Percentiles rank a stretch among this genome's conserved stretches.
These are phyloP conservation scores for Chrysophaeum taylorii DNA, from an alignment of 352 stramenopile genomes.

Conservation along the genomic window DNA sequence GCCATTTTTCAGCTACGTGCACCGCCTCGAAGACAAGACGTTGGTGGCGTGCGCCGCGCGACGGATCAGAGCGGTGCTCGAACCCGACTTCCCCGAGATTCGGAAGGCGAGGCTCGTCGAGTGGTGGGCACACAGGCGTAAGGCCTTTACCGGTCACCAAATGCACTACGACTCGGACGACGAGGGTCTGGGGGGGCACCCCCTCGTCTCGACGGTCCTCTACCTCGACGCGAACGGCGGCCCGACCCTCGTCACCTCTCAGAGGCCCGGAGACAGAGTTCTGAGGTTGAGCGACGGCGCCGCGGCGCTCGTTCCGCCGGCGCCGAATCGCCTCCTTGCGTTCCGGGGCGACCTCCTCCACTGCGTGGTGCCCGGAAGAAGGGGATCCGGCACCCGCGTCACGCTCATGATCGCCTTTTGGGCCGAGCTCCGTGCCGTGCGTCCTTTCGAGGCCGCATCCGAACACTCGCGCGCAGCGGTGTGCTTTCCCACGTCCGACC, in stretches of 20 bases:
- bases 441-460: too few relatives aligned
- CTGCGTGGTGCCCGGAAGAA: conserved; percentile 30
- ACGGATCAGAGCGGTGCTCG: too few relatives aligned
- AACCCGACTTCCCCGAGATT: background rate
- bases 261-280: too few relatives aligned
- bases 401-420: conserved; percentile 8
- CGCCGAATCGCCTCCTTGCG: conserved; percentile 31
- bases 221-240: conserved; percentile 1
- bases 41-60: too few relatives aligned
- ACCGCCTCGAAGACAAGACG: too few relatives aligned
- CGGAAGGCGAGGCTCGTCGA: background rate
- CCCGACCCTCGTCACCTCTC: background rate
- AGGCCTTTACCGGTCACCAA: background rate
- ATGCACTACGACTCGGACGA: conserved; percentile 3
- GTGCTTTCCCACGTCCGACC: too few relatives aligned
- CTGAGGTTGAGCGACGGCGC: too few relatives aligned
- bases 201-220: background rate
- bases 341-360: conserved; percentile 35
- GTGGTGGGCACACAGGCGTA: conserved; percentile 2
- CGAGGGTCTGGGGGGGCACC: background rate
- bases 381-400: background rate
- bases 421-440: too few relatives aligned
- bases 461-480: too few relatives aligned
- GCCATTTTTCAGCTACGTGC: conserved; percentile 4
- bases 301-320: conserved; percentile 28